Conservation (phyloP, 1,284 basidiomycete genomes). For the Cryptococcus hybrid region DNA sequence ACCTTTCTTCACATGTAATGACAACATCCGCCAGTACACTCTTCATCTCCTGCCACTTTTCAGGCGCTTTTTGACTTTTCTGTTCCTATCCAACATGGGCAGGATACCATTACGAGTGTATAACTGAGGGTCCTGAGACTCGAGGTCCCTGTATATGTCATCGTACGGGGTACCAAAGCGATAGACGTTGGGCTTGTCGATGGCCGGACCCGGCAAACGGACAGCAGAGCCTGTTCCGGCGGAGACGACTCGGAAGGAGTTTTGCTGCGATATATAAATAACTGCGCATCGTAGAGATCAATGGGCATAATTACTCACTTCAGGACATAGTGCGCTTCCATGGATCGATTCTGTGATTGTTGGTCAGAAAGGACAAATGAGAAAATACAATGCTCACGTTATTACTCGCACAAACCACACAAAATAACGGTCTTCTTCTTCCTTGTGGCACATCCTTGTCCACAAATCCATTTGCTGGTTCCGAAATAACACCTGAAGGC, state of each 20-base stretch:
- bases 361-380: background rate
- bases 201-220: conserved; percentile 89
- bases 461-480: too few species aligned
- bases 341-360: conserved; percentile 81
- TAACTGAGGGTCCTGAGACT: conserved; percentile 78
- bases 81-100: conserved; percentile 95
- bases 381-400: conserved; percentile 60
- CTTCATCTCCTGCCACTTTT: conserved; percentile 92
- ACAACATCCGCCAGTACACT: conserved; percentile 83
- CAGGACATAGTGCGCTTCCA: conserved; percentile 95
- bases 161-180: conserved; percentile 98
- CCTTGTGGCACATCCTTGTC: conserved; percentile 12
- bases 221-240: conserved; percentile 97
- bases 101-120: conserved; percentile 96
- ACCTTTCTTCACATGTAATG: conserved; percentile 98
- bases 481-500: too few species aligned
- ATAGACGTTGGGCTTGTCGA: conserved; percentile 98
- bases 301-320: conserved; percentile 58
- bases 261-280: conserved; percentile 57
- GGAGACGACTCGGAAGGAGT: conserved; percentile 86
- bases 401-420: conserved; percentile 97
- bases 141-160: conserved; percentile 90
- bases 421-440: conserved; percentile 71
- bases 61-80: conserved; percentile 89
- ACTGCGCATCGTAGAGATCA: background rate